These are phyloP conservation scores for Yamadazyma songkhlaensis DNA, from an alignment of 1,139 yeast genomes.

Conservation along the genomic window DNA sequence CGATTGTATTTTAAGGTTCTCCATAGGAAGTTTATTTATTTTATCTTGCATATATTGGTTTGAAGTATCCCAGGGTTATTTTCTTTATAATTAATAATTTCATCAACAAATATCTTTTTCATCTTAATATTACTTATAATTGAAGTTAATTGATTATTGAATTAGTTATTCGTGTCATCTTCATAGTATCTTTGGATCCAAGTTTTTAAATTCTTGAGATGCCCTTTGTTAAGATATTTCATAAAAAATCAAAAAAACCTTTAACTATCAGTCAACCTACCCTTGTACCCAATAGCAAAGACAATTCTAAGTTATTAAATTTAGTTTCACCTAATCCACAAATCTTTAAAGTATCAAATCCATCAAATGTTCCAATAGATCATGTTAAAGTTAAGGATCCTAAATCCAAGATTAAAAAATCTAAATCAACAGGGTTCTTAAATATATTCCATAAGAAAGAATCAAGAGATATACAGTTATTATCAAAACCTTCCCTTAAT, in stretches of 20 bases:
- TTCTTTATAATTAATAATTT: too few relatives aligned
- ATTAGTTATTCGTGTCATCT: too few relatives aligned
- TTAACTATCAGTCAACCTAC: neutral
- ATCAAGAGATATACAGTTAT: neutral
- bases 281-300: neutral
- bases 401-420: slow-evolving; percentile 2
- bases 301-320: neutral
- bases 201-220: neutral
- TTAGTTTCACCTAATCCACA: slow-evolving; percentile 1
- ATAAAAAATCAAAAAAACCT: slow-evolving; percentile 3
- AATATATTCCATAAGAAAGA: slow-evolving; percentile 4
- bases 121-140: too few relatives aligned
- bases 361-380: neutral
- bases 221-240: slow-evolving; percentile 4
- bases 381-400: neutral
- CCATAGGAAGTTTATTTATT: too few relatives aligned
- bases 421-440: slow-evolving; percentile 8
- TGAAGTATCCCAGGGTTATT: too few relatives aligned
- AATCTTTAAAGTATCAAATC: neutral
- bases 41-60: too few relatives aligned
- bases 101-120: too few relatives aligned
- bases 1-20: too few relatives aligned
- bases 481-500: too few relatives aligned
- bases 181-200: too few relatives aligned
- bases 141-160: too few relatives aligned